Conservation (phyloP, 2,329 filamentous ascomycete species). For the Exophiala oligosperma region DNA sequence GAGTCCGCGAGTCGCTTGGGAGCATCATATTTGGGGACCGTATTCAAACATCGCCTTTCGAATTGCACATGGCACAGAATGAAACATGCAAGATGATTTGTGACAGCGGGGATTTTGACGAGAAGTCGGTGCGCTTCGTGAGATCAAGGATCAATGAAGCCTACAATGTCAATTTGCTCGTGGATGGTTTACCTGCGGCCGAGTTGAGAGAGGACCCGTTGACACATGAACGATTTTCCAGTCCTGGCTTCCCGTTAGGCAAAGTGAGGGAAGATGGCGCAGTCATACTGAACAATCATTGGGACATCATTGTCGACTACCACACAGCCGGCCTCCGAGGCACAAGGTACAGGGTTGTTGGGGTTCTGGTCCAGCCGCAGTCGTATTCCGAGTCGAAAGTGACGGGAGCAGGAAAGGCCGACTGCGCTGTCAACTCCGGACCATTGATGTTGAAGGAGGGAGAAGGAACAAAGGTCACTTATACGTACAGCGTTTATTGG, state of each 20-base stretch:
- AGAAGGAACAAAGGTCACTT: constrained; percentile 68
- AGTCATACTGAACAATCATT: constrained; percentile 84
- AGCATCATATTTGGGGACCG: constrained; percentile 97
- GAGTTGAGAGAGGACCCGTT: constrained; percentile 76
- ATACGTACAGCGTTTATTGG: constrained; percentile 94
- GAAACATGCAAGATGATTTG: constrained; percentile 86
- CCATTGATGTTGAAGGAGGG: constrained; percentile 64
- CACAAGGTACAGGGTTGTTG: constrained; percentile 81
- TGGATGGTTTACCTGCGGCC: constrained; percentile 90
- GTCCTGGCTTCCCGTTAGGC: constrained; percentile 84
- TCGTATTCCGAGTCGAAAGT: constrained; percentile 52
- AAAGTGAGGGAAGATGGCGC: constrained; percentile 53
- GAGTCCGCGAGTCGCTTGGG: constrained; percentile 84
- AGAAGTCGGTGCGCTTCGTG: constrained; percentile 71
- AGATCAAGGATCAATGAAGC: constrained; percentile 79
- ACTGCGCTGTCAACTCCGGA: constrained; percentile 56
- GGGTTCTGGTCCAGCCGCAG: constrained; percentile 81
- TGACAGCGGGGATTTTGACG: constrained; percentile 63
- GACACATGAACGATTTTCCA: constrained; percentile 80
- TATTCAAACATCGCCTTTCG: constrained; percentile 94
- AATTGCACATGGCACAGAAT: constrained; percentile 82
- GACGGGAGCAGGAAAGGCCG: constrained; percentile 55
- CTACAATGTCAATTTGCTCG: constrained; percentile 92
- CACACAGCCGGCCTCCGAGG: constrained; percentile 66
- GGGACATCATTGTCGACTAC: constrained; percentile 90